phyloP scores from a whole-genome alignment of 352 stramenopile species.

The Globisporangium iwayamae region DNA sequence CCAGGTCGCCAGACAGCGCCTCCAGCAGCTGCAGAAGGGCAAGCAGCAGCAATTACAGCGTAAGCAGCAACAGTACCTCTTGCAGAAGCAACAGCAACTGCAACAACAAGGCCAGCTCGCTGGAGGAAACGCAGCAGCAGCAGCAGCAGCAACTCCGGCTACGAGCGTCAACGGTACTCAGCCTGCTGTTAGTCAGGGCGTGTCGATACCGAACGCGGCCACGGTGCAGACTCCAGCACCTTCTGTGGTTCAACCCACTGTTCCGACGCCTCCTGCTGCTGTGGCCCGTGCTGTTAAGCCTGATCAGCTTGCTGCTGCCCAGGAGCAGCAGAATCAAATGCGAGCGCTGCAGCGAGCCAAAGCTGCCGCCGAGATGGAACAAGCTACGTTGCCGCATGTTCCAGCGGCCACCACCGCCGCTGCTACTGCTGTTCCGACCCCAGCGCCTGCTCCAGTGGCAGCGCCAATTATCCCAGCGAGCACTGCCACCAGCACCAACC shows the following conservation, averaged over 20 bases:
- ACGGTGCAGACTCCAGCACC: conserved; percentile 29
- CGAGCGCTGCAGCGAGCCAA: conserved; percentile 61
- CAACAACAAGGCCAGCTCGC: conserved; percentile 40
- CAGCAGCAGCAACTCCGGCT: conserved; percentile 11
- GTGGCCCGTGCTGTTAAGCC: conserved; percentile 47
- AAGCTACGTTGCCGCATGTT: conserved; percentile 33
- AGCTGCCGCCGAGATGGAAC: conserved; percentile 48
- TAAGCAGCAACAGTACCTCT: conserved; percentile 77
- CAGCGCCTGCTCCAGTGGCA: conserved; percentile 6
- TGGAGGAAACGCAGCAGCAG: conserved; percentile 18
- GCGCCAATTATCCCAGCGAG: conserved; percentile 18
- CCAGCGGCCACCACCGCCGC: not conserved
- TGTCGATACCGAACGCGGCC: conserved; percentile 37
- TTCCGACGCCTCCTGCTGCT: conserved; percentile 19
- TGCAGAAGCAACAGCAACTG: conserved; percentile 75
- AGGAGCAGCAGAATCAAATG: conserved; percentile 62
- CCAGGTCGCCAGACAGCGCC: conserved; percentile 51
- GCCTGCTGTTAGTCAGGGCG: conserved; percentile 23
- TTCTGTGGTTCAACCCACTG: conserved; percentile 12
- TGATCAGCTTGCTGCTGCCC: conserved; percentile 48
- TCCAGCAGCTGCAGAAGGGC: conserved; percentile 74
- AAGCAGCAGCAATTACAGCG: conserved; percentile 80
- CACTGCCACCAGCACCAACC: conserved; percentile 21
- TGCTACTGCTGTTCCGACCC: conserved; percentile 10
- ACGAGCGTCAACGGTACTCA: conserved; percentile 33